phyloP scores from a whole-genome alignment of 805 yeast species.

The Lachancea sp. region DNA sequence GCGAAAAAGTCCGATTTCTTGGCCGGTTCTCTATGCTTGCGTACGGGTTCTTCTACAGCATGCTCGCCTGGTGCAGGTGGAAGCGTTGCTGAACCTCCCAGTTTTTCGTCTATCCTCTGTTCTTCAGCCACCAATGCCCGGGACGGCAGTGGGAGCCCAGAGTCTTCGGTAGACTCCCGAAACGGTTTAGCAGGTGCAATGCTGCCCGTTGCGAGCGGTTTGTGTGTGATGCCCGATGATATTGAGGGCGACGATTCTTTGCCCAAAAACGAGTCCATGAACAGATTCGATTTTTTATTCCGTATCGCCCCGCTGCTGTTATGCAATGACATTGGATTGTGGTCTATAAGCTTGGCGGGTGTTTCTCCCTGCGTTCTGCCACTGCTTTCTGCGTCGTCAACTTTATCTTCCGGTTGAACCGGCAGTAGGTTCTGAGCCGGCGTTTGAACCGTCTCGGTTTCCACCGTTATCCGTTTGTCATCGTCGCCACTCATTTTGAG shows the following conservation, averaged over 20 bases:
- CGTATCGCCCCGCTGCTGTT: slow-evolving; percentile 26
- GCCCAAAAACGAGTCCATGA: slow-evolving; percentile 18
- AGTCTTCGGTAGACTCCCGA: neutral
- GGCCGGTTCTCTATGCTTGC: slow-evolving; percentile 8
- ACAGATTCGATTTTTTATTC: slow-evolving; percentile 34
- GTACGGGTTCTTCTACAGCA: neutral
- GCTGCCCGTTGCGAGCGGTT: neutral
- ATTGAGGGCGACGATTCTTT: slow-evolving; percentile 4
- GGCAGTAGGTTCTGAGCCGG: slow-evolving; percentile 31
- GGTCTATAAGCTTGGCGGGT: slow-evolving; percentile 25
- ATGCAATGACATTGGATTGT: slow-evolving; percentile 28
- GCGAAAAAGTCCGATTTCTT: slow-evolving; percentile 91
- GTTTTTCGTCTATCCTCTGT: neutral
- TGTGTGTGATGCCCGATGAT: neutral
- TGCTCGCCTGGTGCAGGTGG: neutral
- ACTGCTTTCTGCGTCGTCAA: slow-evolving; percentile 12
- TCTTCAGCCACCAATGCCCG: neutral
- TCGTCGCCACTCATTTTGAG: slow-evolving; percentile 17
- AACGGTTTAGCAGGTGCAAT: neutral
- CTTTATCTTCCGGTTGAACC: slow-evolving; percentile 22
- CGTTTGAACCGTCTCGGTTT: slow-evolving; percentile 56
- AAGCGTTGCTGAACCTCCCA: neutral
- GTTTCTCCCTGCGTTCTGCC: slow-evolving; percentile 9
- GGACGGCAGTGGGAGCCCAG: slow-evolving; percentile 1
- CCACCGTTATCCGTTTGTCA: slow-evolving; percentile 44